Percentiles rank a stretch among this genome's conserved stretches.
Conservation (phyloP, 169 alveolate species). For the Eimeria maxima region DNA sequence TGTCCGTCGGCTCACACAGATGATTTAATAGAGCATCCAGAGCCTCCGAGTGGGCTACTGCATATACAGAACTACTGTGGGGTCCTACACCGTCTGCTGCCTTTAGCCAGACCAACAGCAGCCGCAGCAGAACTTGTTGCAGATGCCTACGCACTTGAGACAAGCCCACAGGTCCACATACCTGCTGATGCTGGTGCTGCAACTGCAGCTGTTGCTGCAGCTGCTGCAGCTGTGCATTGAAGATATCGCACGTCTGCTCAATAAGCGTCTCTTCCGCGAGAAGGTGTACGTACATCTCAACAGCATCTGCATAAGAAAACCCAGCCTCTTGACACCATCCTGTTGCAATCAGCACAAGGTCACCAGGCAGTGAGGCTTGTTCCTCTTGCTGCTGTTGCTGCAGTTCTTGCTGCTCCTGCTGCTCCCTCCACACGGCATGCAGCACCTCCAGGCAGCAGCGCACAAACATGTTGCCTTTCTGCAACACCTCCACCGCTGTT, state of each 20-base stretch:
- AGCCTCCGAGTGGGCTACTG: neutral
- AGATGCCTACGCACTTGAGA: neutral
- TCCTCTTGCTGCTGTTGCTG: slow-evolving; percentile 52
- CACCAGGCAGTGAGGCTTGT: neutral
- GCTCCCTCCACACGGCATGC: slow-evolving; percentile 55
- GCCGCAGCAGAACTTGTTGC: slow-evolving; percentile 61
- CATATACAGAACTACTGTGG: neutral
- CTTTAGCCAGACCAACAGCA: slow-evolving; percentile 62
- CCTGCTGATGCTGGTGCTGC: slow-evolving; percentile 57
- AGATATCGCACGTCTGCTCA: slow-evolving; percentile 38
- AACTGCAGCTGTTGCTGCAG: slow-evolving; percentile 53
- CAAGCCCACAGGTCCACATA: neutral
- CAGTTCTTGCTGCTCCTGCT: slow-evolving; percentile 56
- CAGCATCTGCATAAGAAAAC: neutral
- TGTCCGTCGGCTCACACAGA: neutral
- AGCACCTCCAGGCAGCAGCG: slow-evolving; percentile 74
- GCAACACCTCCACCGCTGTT: slow-evolving; percentile 54
- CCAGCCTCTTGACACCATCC: neutral
- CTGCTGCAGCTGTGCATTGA: slow-evolving; percentile 52
- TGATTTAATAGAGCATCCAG: neutral
- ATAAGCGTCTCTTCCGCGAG: slow-evolving; percentile 31
- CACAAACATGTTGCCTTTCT: slow-evolving; percentile 55
- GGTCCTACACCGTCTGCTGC: slow-evolving; percentile 55
- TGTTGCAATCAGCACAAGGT: neutral
- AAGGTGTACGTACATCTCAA: slow-evolving; percentile 57